phyloP scores from a whole-genome alignment of 2,329 filamentous ascomycete species.

The Trichoderma polysporum region DNA sequence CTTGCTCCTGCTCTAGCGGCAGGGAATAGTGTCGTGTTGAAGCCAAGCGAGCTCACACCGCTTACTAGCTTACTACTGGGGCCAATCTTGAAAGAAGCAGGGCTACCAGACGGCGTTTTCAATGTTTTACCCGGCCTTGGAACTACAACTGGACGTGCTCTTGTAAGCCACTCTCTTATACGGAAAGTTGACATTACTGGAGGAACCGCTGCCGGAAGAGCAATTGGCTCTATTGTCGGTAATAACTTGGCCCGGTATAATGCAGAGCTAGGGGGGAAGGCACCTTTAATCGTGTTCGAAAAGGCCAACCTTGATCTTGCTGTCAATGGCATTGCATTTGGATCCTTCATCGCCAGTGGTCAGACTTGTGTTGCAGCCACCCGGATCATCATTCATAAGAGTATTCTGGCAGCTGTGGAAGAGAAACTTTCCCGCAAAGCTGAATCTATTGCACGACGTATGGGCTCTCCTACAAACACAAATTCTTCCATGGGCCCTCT shows the following conservation, averaged over 20 bases:
- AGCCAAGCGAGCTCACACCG: conserved; percentile 63
- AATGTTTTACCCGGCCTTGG: conserved; percentile 61
- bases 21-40: conserved; percentile 60
- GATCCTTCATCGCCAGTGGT: conserved; percentile 55
- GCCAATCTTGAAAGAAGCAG: conserved; percentile 62
- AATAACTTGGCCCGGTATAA: conserved; percentile 69
- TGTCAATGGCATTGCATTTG: conserved; percentile 66
- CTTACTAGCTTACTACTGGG: conserved; percentile 61
- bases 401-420: conserved; percentile 64
- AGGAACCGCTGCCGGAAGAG: conserved; percentile 67
- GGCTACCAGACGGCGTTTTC: conserved; percentile 69
- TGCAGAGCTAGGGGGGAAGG: conserved; percentile 71
- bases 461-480: conserved; percentile 57
- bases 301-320: conserved; percentile 64
- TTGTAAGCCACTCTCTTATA: conserved; percentile 52
- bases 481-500: conserved; percentile 64
- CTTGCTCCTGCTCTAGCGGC: conserved; percentile 59
- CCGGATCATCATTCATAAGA: conserved; percentile 70
- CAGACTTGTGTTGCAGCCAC: conserved; percentile 68
- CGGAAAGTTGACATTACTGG: conserved; percentile 75
- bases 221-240: conserved; percentile 65
- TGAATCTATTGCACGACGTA: conserved; percentile 50
- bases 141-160: conserved; percentile 49
- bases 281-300: conserved; percentile 66
- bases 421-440: conserved; percentile 63